Percentiles rank a stretch among this genome's conserved stretches.
Conservation (phyloP, 108 stramenopile genomes). For the Heterococcus sp. region DNA sequence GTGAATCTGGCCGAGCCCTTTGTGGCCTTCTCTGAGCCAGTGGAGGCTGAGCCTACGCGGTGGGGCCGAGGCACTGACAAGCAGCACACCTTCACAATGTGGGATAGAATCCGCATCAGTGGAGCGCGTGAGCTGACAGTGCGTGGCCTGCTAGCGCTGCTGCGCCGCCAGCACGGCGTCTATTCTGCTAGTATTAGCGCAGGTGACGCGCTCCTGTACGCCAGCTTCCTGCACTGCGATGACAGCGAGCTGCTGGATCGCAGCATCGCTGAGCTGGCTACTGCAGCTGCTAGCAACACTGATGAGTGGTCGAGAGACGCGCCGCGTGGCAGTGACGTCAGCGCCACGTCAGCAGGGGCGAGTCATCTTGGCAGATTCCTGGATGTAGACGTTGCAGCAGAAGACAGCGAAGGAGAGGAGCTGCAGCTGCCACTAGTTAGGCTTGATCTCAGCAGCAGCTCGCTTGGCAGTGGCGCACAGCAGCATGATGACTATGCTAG, state of each 20-base stretch:
- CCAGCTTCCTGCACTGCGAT: conserved; percentile 28
- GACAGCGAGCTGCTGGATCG: conserved; percentile 10
- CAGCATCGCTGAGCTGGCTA: conserved; percentile 6
- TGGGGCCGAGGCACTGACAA: neutral
- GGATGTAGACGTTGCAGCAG: conserved; percentile 37
- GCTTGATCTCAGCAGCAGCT: conserved; percentile 1
- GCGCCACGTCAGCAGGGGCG: neutral
- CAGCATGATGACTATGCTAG: neutral
- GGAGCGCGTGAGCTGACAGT: conserved; percentile 26
- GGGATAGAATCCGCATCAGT: conserved; percentile 31
- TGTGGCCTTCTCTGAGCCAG: conserved; percentile 54
- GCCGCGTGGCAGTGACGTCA: neutral
- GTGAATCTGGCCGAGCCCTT: conserved; percentile 54
- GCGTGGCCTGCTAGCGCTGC: conserved; percentile 12
- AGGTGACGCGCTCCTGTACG: conserved; percentile 35
- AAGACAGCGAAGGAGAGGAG: conserved; percentile 42
- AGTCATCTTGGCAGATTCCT: conserved; percentile 4
- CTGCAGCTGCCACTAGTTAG: conserved; percentile 32
- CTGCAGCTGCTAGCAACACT: neutral
- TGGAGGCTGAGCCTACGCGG: conserved; percentile 21
- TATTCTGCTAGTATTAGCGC: neutral
- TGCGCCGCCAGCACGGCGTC: conserved; percentile 16
- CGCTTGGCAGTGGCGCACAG: neutral
- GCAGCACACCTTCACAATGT: conserved; percentile 30
- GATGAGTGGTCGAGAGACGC: neutral